Percentiles rank a stretch among this genome's conserved stretches.
phyloP scores from a whole-genome alignment of 2,329 filamentous ascomycete species.

The Xylaria multiplex region DNA sequence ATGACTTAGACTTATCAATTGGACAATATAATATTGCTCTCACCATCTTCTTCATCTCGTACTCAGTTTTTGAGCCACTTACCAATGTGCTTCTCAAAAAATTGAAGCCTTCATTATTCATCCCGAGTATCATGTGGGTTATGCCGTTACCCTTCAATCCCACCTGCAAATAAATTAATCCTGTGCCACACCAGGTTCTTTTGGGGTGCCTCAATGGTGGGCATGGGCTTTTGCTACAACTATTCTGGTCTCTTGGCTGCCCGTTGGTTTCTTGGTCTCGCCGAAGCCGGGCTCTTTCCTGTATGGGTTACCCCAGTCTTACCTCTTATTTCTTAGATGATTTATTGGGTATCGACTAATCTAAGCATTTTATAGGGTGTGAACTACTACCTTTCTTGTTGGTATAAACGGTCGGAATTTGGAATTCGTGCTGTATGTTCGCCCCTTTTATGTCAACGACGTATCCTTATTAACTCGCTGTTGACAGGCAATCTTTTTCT shows the following conservation, averaged over 20 bases:
- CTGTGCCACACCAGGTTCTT: conserved; percentile 56
- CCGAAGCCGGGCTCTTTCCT: conserved; percentile 80
- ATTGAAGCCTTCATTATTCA: conserved; percentile 79
- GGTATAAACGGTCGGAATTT: conserved; percentile 84
- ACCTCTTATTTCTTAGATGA: no score
- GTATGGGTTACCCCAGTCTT: conserved; percentile 17
- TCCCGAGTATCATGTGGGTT: conserved; percentile 81
- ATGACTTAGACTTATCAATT: conserved; percentile 69
- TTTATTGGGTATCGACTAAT: conserved; percentile 10
- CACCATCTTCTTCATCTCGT: conserved; percentile 88
- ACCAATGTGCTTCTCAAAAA: conserved; percentile 85
- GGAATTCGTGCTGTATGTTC: conserved; percentile 71
- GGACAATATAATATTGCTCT: conserved; percentile 78
- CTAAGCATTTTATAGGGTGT: conserved; percentile 58
- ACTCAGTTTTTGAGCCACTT: conserved; percentile 79
- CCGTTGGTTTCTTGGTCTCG: conserved; percentile 76
- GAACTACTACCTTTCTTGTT: conserved; percentile 84
- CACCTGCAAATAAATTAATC: conserved; percentile 39
- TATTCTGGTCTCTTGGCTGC: conserved; percentile 73
- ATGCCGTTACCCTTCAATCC: conserved; percentile 21
- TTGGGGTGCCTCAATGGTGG: conserved; percentile 76
- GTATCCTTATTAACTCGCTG: conserved; percentile 20
- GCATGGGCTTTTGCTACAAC: conserved; percentile 73
- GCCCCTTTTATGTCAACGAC: background rate
- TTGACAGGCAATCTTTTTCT: conserved; percentile 77